Base-by-base conservation (phyloP, 352 stramenopile species). In the Globisporangium spiculum region DNA sequence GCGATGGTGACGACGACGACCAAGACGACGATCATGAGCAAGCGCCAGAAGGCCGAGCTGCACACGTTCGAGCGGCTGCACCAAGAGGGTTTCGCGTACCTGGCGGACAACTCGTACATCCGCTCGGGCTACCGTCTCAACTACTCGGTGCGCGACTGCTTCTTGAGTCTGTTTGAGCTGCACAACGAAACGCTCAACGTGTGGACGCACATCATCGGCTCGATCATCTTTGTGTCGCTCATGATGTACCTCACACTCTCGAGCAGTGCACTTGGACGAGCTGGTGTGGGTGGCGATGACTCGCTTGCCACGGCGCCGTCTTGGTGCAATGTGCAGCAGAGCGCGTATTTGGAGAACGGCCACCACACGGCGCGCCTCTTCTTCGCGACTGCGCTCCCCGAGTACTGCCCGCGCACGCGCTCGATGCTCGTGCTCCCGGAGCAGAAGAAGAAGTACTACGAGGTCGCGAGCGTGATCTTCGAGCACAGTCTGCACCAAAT, bases 181-280 rank as follows among this genome's bases (percentile, higher is more conserved):
- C 89, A 96, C 77, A 96, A 96, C 67, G 89, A 96, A 71, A 96
- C 89, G 60, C 79, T 93, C 54, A 96, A 96, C 68, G 86, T 96
- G 24, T 96, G 89, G 89, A 95, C 85, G 64, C 89, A 96, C 70
- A 90, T 94, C 58, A 76, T 94, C 24, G 89, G 89, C 48, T 93
- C 85, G 56, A 84, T 94, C 69, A 92, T 94, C 75, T 96, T 96
- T 63, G 73, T 90, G 41, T 75, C 75, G 64, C 80, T 95, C 70
- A 91, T 95, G 74, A 55, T 81, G 20, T 93, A 93, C 70, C 74
- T 94, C 36, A 71, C 85, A 70, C 75, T 93, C 26, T 86, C 77
- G 26, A 78, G 74, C 58, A 76, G 78, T 54, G 80, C 77, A 66
- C 72, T 93, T 12, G 68, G 65, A 5, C 60, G 36, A 1, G n/a